A percentile compares a stretch with the other conserved stretches of the same genome.
Evolutionary conservation across 176 grass and related monocot genomes (phyloP).

Genomic region (Oropetium thomaeum): DNA sequence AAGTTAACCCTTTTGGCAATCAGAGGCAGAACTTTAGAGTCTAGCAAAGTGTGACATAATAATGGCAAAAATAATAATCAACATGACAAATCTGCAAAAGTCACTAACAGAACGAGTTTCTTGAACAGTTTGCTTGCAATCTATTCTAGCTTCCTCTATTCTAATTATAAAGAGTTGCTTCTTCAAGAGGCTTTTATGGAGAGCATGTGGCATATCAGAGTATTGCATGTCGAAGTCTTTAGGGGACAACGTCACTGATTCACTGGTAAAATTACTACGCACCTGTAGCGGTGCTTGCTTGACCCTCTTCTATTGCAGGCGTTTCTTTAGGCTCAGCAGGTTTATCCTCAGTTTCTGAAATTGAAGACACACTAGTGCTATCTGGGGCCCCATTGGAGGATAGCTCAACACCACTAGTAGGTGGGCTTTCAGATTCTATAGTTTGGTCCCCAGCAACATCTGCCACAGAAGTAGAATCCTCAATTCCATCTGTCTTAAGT

Average conservation of each 20-base stretch:
- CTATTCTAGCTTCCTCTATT: conserved; percentile 30
- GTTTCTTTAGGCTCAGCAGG: conserved; percentile 28
- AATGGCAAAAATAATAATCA: conserved; percentile 1
- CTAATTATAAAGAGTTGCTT: conserved; percentile 27
- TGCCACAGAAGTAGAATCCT: conserved; percentile 18
- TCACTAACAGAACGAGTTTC: conserved; percentile 21
- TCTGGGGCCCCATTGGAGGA: conserved; percentile 33
- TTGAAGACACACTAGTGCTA: conserved; percentile 2
- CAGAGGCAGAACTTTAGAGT: conserved; percentile 17
- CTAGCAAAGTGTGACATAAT: not conserved
- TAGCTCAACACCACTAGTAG: conserved; percentile 11
- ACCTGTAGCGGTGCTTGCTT: conserved; percentile 57
- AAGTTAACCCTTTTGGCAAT: conserved; percentile 16
- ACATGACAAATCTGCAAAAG: not conserved
- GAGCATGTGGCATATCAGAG: conserved; percentile 25
- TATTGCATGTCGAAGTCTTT: conserved; percentile 38
- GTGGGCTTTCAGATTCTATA: conserved; percentile 24
- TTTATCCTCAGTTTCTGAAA: conserved; percentile 32
- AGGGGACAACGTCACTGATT: conserved; percentile 22
- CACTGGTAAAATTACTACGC: conserved; percentile 40
- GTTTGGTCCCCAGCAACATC: not conserved
- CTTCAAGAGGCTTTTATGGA: conserved; percentile 33
- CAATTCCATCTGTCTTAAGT: conserved; percentile 12
- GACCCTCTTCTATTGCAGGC: conserved; percentile 31
- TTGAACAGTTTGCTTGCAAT: conserved; percentile 40